These are phyloP conservation scores for Breviolum minutum DNA, from an alignment of 73 alveolate species.

Conservation along the genomic window DNA sequence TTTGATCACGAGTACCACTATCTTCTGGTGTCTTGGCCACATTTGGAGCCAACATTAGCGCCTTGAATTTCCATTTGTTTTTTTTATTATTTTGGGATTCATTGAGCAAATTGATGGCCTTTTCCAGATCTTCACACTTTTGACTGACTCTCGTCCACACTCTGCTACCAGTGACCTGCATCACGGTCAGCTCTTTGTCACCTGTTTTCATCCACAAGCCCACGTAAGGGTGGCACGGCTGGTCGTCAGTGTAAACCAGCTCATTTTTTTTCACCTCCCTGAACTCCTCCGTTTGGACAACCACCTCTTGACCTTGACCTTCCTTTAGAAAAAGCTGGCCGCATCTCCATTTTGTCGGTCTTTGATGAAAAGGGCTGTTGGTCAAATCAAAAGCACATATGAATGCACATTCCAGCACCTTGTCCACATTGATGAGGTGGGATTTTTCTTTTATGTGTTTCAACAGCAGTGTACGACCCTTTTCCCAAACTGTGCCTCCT, in stretches of 20 bases:
- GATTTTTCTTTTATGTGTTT: not conserved
- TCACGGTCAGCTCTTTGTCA: not conserved
- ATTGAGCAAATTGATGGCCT: not conserved
- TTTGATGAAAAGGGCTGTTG: not conserved
- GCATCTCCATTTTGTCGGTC: not conserved
- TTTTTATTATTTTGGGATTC: not conserved
- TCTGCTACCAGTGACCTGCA: slow-evolving; percentile 30
- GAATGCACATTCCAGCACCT: slow-evolving; percentile 22
- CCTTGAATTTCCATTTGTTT: not conserved
- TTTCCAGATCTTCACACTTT: not conserved
- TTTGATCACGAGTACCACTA: not conserved
- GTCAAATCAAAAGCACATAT: not conserved
- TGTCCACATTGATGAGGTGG: slow-evolving; percentile 17
- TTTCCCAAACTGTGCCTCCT: not conserved
- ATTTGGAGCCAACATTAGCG: slow-evolving; percentile 16
- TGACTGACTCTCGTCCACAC: not conserved
- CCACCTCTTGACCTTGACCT: not conserved
- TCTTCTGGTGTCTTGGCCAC: not conserved
- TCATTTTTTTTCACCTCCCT: not conserved
- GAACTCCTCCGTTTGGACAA: not conserved
- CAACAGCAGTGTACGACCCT: not conserved
- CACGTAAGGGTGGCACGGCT: slow-evolving; percentile 29
- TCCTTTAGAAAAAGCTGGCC: not conserved
- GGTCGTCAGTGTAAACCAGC: slow-evolving; percentile 1
- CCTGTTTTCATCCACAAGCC: slow-evolving; percentile 7